These are phyloP conservation scores for Plasmodium blacklocki DNA, from an alignment of 169 alveolate species.

Conservation along the genomic window DNA sequence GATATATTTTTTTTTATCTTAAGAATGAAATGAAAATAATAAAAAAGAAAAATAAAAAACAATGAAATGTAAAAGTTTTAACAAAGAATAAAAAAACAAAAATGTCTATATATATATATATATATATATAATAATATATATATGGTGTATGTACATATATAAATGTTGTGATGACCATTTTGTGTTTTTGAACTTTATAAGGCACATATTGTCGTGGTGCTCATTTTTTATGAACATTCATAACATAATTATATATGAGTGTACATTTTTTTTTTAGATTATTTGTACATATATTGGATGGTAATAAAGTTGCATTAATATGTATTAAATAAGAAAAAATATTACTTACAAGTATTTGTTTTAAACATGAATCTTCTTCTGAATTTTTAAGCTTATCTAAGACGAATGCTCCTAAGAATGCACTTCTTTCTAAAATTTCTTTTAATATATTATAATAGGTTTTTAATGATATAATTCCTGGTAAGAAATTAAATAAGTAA, in stretches of 20 bases:
- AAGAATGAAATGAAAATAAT: no score
- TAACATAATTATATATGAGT: conserved; percentile 41
- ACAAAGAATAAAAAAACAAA: neutral
- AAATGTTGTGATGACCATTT: neutral
- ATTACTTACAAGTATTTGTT: conserved; percentile 57
- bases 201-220: neutral
- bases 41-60: no score
- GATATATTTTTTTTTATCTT: no score
- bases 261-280: conserved; percentile 59
- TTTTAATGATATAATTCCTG: conserved; percentile 41
- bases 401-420: conserved; percentile 57
- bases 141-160: neutral
- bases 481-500: conserved; percentile 58
- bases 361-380: conserved; percentile 39
- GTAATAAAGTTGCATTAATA: conserved; percentile 53
- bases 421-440: conserved; percentile 65
- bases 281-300: conserved; percentile 52
- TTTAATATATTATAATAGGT: conserved; percentile 39
- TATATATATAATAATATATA: neutral
- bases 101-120: neutral
- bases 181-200: neutral
- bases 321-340: conserved; percentile 64
- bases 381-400: conserved; percentile 39
- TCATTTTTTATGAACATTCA: conserved; percentile 49
- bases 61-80: no score